A percentile compares a stretch with the other conserved stretches of the same genome.
These are phyloP conservation scores for Leccinum fibrillosum DNA, from an alignment of 768 basidiomycete species.

Conservation along the genomic window DNA sequence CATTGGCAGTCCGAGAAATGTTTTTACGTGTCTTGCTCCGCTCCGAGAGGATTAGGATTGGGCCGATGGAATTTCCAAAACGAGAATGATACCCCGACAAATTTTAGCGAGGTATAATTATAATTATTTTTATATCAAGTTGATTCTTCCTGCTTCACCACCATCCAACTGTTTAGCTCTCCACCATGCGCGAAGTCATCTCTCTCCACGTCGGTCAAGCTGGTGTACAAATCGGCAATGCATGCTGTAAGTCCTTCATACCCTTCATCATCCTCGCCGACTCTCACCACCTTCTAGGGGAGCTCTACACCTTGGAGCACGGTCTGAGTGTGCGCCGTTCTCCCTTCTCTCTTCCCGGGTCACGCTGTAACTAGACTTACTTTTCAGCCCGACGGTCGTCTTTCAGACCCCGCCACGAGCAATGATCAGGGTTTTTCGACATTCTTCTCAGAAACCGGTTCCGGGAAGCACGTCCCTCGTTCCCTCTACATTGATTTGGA, in stretches of 20 bases:
- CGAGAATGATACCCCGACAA: conserved; percentile 14
- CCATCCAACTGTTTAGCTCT: conserved; percentile 9
- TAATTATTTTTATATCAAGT: neutral
- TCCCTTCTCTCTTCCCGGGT: neutral
- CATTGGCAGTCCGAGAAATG: neutral
- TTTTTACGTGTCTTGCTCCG: neutral
- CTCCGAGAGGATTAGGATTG: neutral
- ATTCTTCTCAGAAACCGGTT: conserved; percentile 94
- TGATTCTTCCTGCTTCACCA: conserved; percentile 16
- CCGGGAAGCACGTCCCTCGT: conserved; percentile 93
- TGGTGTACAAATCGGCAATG: conserved; percentile 92
- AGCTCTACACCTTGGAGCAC: conserved; percentile 97
- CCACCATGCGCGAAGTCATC: conserved; percentile 86
- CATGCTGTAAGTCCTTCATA: conserved; percentile 72
- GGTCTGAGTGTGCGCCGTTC: conserved; percentile 77
- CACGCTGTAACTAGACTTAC: conserved; percentile 11
- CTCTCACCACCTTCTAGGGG: conserved; percentile 54
- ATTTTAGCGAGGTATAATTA: conserved; percentile 13
- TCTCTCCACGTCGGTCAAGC: conserved; percentile 97
- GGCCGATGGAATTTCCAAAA: conserved; percentile 26
- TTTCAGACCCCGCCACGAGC: conserved; percentile 49
- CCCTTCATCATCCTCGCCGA: conserved; percentile 2
- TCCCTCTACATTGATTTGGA: conserved; percentile 96
- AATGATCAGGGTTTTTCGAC: conserved; percentile 91
- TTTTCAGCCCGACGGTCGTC: conserved; percentile 84